Evolutionary conservation across 805 yeast genomes (phyloP).

Genomic region (Schizosaccharomyces japonicus): DNA sequence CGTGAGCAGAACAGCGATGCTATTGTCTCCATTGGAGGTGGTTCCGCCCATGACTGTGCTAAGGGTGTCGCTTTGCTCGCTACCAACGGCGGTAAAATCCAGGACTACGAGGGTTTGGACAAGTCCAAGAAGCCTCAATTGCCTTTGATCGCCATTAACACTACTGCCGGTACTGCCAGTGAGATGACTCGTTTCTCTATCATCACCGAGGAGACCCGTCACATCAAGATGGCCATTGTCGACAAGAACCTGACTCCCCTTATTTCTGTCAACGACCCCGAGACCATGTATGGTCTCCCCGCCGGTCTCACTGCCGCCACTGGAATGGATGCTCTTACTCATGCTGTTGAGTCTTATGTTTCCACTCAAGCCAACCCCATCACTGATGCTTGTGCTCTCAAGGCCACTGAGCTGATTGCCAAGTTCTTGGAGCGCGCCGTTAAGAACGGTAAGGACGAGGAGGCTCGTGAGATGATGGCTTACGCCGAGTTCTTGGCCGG

Average conservation of each 20-base stretch:
- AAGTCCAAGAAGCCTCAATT: background rate
- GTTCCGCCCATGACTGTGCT: slow-evolving; percentile 2
- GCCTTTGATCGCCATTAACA: background rate
- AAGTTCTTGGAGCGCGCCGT: background rate
- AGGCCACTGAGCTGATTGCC: background rate
- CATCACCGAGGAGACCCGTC: slow-evolving; percentile 2
- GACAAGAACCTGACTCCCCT: background rate
- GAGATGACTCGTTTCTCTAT: slow-evolving; percentile 2
- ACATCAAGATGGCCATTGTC: background rate
- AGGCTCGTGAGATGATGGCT: background rate
- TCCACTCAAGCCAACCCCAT: background rate
- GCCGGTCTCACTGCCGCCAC: background rate
- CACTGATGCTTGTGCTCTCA: slow-evolving; percentile 2
- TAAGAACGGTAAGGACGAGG: background rate
- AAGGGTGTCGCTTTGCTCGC: slow-evolving; percentile 3
- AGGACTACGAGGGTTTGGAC: background rate
- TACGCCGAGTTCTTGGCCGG: background rate
- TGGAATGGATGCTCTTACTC: slow-evolving; percentile 2
- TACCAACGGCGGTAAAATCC: slow-evolving; percentile 1
- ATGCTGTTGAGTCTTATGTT: slow-evolving; percentile 1
- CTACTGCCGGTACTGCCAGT: background rate
- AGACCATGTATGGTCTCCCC: slow-evolving; percentile 1
- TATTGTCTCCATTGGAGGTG: background rate
- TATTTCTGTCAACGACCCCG: background rate
- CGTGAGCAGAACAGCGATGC: background rate